Conservation (phyloP, 1,284 basidiomycete species). For the Moniliella sp. region DNA sequence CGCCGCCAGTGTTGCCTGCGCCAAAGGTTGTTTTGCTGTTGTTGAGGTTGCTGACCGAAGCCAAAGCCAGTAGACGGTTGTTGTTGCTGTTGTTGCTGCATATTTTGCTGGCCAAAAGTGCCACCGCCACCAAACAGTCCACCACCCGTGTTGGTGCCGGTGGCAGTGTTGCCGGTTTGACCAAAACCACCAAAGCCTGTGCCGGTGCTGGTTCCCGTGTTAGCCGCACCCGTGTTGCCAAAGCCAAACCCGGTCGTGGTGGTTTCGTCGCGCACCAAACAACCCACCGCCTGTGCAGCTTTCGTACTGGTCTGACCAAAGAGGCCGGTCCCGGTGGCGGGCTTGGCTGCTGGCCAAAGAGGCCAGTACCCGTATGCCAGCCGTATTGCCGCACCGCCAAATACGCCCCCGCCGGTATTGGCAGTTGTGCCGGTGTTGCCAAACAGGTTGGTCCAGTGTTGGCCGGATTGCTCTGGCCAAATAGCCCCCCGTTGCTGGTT, state of each 20-base stretch:
- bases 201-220: too few relatives aligned
- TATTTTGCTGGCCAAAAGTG: constrained; percentile 2
- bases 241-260: too few relatives aligned
- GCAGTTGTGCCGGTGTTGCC: constrained; percentile 13
- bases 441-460: constrained; percentile 24
- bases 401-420: constrained; percentile 11
- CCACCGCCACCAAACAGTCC: too few relatives aligned
- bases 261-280: too few relatives aligned
- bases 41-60: constrained; percentile 20
- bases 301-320: too few relatives aligned
- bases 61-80: constrained; percentile 18
- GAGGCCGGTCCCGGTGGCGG: constrained; percentile 1
- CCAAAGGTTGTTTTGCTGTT: too few relatives aligned
- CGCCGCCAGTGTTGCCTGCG: constrained; percentile 3
- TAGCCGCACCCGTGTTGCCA: too few relatives aligned
- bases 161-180: too few relatives aligned
- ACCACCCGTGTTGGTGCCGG: not conserved
- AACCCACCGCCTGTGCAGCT: too few relatives aligned
- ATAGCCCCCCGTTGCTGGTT: constrained; percentile 11
- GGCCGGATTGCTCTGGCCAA: constrained; percentile 12
- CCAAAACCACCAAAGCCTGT: too few relatives aligned
- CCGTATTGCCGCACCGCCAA: constrained; percentile 32
- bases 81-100: constrained; percentile 7
- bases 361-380: constrained; percentile 4
- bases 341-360: constrained; percentile 33